Conservation (phyloP, 2,329 filamentous ascomycete genomes). For the Penicillium sp. region DNA sequence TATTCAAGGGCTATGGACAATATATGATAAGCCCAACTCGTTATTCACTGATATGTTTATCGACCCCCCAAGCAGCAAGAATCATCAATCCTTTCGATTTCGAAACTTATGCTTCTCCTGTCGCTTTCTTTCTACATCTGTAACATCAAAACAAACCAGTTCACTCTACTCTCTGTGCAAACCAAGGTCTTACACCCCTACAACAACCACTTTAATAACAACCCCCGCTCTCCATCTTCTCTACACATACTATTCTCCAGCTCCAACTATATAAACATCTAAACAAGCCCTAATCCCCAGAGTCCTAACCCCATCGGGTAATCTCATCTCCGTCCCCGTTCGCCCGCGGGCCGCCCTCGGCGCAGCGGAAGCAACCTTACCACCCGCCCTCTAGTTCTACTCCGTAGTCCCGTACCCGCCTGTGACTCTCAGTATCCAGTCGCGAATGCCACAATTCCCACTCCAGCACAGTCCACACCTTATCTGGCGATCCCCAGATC, state of each 20-base stretch:
- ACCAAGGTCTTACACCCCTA: background rate
- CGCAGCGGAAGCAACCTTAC: slow-evolving; percentile 19
- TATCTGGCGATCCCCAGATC: slow-evolving; percentile 20
- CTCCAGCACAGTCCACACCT: slow-evolving; percentile 24
- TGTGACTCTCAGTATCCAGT: no score
- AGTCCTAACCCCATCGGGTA: background rate
- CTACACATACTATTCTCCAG: background rate
- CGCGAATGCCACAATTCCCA: background rate
- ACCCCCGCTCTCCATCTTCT: background rate
- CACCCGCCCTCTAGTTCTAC: slow-evolving; percentile 9
- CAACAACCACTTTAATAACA: background rate
- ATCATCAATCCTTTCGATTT: no score
- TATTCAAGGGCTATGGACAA: no score
- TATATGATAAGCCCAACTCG: no score
- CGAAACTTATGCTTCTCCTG: no score
- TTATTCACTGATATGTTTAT: no score
- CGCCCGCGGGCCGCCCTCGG: slow-evolving; percentile 21
- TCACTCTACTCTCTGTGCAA: background rate
- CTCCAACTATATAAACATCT: background rate
- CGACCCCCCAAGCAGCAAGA: no score
- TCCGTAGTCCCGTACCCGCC: background rate
- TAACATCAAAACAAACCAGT: background rate
- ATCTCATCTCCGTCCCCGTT: slow-evolving; percentile 13
- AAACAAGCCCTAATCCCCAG: no score
- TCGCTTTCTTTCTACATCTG: background rate